Evolutionary conservation across 768 basidiomycete genomes (phyloP).

Genomic region (Termitomyces eurrhizus): DNA sequence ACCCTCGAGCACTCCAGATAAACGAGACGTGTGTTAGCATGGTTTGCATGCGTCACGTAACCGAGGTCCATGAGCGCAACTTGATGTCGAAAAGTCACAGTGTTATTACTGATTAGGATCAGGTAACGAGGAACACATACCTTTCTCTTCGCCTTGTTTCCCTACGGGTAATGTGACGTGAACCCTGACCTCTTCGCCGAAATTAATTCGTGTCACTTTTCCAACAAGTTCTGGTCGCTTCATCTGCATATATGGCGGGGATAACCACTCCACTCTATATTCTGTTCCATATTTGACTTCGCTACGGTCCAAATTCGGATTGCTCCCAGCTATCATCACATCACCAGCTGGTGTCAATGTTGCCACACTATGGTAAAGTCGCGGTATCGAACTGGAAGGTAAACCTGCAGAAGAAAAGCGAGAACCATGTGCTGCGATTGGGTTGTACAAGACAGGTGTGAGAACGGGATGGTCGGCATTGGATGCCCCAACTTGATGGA

Average conservation of each 20-base stretch:
- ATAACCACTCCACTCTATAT: conserved; percentile 84
- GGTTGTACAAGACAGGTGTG: conserved; percentile 68
- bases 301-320: conserved; percentile 79
- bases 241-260: conserved; percentile 73
- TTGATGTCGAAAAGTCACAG: conserved; percentile 21
- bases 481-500: conserved; percentile 63
- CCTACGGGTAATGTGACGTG: conserved; percentile 37
- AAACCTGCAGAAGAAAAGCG: conserved; percentile 60
- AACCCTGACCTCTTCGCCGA: conserved; percentile 35
- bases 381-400: conserved; percentile 62
- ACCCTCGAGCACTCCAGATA: conserved; percentile 45
- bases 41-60: conserved; percentile 75
- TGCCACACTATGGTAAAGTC: conserved; percentile 83
- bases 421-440: conserved; percentile 43
- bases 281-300: conserved; percentile 75
- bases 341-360: conserved; percentile 69
- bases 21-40: conserved; percentile 74
- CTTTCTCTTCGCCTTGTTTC: conserved; percentile 13
- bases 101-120: background rate
- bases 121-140: conserved; percentile 27
- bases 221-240: conserved; percentile 50
- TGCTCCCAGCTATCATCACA: conserved; percentile 79
- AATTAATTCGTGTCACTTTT: conserved; percentile 34
- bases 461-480: conserved; percentile 75
- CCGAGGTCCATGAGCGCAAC: conserved; percentile 80